phyloP scores from a whole-genome alignment of 495 filamentous ascomycete genomes.

The Aspergillus taichungensis region DNA sequence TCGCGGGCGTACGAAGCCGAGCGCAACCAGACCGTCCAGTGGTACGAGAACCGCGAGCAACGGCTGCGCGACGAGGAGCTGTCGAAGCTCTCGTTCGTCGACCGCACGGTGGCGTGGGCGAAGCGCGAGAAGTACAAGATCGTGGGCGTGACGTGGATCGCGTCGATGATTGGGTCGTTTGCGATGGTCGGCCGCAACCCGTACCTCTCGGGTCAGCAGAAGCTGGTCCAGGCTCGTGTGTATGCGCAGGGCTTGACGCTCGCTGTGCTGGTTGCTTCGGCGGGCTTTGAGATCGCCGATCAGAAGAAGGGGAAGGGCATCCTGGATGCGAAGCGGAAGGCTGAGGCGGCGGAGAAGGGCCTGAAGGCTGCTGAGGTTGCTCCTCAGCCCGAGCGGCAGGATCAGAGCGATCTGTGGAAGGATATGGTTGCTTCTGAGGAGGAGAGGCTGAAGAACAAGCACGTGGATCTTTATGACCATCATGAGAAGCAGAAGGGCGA shows the following conservation, averaged over 20 bases:
- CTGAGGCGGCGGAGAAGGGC: conserved; percentile 45
- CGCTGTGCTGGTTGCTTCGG: conserved; percentile 76
- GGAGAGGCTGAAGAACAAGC: conserved; percentile 50
- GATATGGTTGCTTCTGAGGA: conserved; percentile 79
- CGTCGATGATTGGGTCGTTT: conserved; percentile 69
- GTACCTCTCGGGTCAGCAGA: conserved; percentile 70
- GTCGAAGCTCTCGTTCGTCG: conserved; percentile 43
- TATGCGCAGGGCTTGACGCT: conserved; percentile 96
- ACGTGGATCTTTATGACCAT: conserved; percentile 35
- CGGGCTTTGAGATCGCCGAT: conserved; percentile 84
- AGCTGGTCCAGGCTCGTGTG: conserved; percentile 93
- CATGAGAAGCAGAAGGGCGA: conserved; percentile 14
- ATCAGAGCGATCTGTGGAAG: conserved; percentile 80
- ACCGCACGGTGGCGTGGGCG: conserved; percentile 51
- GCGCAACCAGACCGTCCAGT: conserved; percentile 52
- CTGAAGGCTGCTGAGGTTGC: conserved; percentile 61
- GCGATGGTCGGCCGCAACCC: conserved; percentile 69
- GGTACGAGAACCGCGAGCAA: conserved; percentile 57
- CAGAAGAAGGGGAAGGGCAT: conserved; percentile 61
- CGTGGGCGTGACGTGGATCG: conserved; percentile 75
- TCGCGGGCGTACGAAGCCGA: conserved; percentile 64
- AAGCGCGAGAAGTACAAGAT: conserved; percentile 83
- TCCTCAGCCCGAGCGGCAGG: conserved; percentile 47
- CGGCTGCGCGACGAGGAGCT: conserved; percentile 39
- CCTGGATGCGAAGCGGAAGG: conserved; percentile 56